Evolutionary conservation across 495 filamentous ascomycete species (phyloP), one percentile per base, ranked within the genome.

Genomic region (Lasiosphaeriaceae sp.): DNA sequence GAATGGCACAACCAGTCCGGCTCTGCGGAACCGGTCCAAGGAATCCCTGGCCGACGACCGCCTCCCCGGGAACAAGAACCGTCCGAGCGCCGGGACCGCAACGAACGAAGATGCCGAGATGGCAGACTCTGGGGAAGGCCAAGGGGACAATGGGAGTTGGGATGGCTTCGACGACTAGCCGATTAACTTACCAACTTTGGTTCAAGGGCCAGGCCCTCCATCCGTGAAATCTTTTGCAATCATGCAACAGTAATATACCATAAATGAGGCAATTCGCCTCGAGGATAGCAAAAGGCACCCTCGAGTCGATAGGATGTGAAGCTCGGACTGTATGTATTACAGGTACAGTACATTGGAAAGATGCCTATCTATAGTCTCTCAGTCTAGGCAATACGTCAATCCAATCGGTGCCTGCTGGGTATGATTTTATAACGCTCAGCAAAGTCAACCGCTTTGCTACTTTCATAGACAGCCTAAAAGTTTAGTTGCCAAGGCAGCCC

Each of bases 11-110:
- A 58, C 80, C 67, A 71, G 88, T 79, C 96, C 94, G 69, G 77
- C 81, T 43, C 86, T 96, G 16, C 80, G 90, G 63, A 71, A 69
- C 52, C 82, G 86, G 68, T 88, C 86, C 14, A 83, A 80, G 62
- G 89, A 92, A 53, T 80, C 86, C 41, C 71, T 96, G 57, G 75
- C 75, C 2, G 94, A 97, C 74, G 86, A 88, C 60, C 77, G 93
- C 52, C 69, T 96, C 62, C 77, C 78, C 26, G 72, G 77, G 50
- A 79, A 78, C 66, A 54, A 67, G 63, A 62, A 67, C 61, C 58
- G 67, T 22, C 57, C 53, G 6, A 58, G 62, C 37, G 61, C 57
- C 9, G 74, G 66, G 2, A 66, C 72, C 31, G 71, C 71, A 47
- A 70, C 63, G 3, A 74, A 74, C 11, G 72, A 71, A 23, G 76